Base-by-base conservation (phyloP, 2,329 filamentous ascomycete species). In the Thielaviopsis musarum region DNA sequence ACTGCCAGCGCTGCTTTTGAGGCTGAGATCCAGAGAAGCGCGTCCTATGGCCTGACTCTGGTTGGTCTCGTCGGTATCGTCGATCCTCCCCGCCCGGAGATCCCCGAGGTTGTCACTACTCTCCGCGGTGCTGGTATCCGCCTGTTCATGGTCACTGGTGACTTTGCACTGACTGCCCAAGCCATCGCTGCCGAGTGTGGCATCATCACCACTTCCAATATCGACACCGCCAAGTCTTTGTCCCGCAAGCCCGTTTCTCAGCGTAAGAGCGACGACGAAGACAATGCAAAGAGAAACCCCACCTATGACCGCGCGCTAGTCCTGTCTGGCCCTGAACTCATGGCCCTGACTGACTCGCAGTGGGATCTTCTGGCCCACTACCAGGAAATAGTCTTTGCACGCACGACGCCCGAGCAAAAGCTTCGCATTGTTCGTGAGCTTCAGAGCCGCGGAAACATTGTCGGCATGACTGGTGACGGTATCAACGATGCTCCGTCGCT, bases 381-480 rank as follows among this genome's bases (percentile, higher is more conserved):
- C 64, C 75, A 81, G 26, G 86, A 89, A 66, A 84, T 90, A 55
- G 78, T 98, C 38, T 98, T 98, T 76, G 97, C 93, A 38, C 87
- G 93, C 63, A 94, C 94, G 22, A 93, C 98, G 71, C 93, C 93
- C 56, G 83, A 80, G 56, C 93, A 98, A 79, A 98, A 98, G 79
- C 93, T 88, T 17, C 93, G 89, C 73, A 82, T 98, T 52, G 91
- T 98, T 52, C 93, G 98, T 70, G 84, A 98, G 52, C 85, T 98
- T 51, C 94, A 98, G 71, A 89, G 88, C 61, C 78, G 88, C 57
- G 88, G 88, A 62, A 89, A 98, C 70, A 91, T 98, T 52, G 94
- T 98, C 63, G 93, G 94, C 65, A 98, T 98, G 93, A 98, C 93
- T 65, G 93, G 93, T 67, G 93, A 98, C 68, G 93, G 93, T 72